phyloP scores from a whole-genome alignment of 805 yeast species.

The Yarrowia porcina region DNA sequence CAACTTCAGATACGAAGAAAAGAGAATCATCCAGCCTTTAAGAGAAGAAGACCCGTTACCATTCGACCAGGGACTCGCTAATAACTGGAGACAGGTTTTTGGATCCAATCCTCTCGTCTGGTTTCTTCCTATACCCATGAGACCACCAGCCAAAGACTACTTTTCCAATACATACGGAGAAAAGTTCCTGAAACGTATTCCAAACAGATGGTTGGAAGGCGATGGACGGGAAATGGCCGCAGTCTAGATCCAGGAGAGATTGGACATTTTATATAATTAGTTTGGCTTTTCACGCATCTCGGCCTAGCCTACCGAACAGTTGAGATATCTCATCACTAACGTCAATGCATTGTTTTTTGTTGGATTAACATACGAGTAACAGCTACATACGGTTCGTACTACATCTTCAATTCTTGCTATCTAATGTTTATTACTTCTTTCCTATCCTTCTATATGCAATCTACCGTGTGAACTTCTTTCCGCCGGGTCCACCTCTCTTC shows the following conservation, averaged over 20 bases:
- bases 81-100: conserved; percentile 34
- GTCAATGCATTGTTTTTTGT: not conserved
- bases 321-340: not conserved
- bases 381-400: too few relatives aligned
- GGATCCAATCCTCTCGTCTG: conserved; percentile 36
- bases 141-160: not conserved
- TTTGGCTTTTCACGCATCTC: not conserved
- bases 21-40: conserved; percentile 47
- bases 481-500: conserved; percentile 7
- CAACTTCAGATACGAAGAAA: conserved; percentile 43
- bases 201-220: not conserved
- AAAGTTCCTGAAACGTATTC: not conserved
- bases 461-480: conserved; percentile 24
- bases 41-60: conserved; percentile 35
- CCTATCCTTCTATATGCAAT: conserved; percentile 16
- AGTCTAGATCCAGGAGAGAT: not conserved
- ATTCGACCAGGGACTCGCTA: conserved; percentile 33
- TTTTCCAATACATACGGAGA: not conserved
- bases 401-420: too few relatives aligned
- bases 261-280: not conserved
- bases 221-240: conserved; percentile 3
- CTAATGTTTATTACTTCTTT: not conserved
- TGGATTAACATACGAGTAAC: too few relatives aligned
- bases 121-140: conserved; percentile 32
- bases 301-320: not conserved